Conservation (phyloP, 2,329 filamentous ascomycete species). For the Fusarium falciforme region DNA sequence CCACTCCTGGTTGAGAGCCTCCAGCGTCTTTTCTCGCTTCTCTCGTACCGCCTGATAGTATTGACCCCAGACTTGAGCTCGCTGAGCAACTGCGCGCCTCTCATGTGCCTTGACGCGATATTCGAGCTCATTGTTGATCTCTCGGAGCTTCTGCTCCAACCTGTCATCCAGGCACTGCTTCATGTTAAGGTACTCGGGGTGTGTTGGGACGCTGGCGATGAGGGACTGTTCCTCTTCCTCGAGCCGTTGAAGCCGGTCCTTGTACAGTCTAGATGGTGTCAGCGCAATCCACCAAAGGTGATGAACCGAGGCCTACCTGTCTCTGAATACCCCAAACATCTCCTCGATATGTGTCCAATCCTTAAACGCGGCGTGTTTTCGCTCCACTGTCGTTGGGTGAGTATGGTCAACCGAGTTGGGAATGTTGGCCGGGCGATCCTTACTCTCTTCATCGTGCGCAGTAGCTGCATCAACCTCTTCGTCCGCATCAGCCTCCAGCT, state of each 20-base stretch:
- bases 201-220: slow-evolving; percentile 72
- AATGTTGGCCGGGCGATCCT: slow-evolving; percentile 22
- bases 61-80: slow-evolving; percentile 88
- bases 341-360: slow-evolving; percentile 84
- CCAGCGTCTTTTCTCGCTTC: slow-evolving; percentile 81
- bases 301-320: slow-evolving; percentile 67
- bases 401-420: slow-evolving; percentile 20
- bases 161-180: slow-evolving; percentile 87
- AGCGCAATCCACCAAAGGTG: slow-evolving; percentile 22
- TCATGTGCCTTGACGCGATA: slow-evolving; percentile 80
- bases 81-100: slow-evolving; percentile 80
- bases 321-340: slow-evolving; percentile 87
- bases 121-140: slow-evolving; percentile 78
- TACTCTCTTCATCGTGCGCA: slow-evolving; percentile 75
- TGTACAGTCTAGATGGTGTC: slow-evolving; percentile 74
- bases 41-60: slow-evolving; percentile 90
- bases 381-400: slow-evolving; percentile 68
- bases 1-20: slow-evolving; percentile 87
- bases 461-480: slow-evolving; percentile 69
- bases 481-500: slow-evolving; percentile 66
- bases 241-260: slow-evolving; percentile 85
- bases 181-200: slow-evolving; percentile 92
- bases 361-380: slow-evolving; percentile 83
- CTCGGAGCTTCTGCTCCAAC: slow-evolving; percentile 81
- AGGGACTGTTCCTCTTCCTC: slow-evolving; percentile 77